Base-by-base conservation (phyloP, 2,329 filamentous ascomycete species). In the Cladosporium sphaerospermum region DNA sequence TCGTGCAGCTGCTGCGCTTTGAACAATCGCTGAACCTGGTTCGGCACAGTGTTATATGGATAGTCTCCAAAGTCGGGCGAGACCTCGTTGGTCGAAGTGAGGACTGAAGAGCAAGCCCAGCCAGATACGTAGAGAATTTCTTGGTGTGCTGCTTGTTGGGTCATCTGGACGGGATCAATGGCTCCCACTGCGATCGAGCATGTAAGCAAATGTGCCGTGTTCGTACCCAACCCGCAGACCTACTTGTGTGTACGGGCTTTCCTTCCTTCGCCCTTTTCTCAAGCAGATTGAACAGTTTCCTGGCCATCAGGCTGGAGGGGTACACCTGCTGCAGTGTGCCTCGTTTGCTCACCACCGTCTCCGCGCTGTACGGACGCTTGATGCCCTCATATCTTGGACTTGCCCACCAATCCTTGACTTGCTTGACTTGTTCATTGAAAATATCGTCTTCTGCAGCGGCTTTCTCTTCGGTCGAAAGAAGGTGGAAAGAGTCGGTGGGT, bases 81-180 rank as follows among this genome's bases (percentile, higher is more conserved):
- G 28, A 99, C 93, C 70, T 99, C 93, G 74, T 99, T 97, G 36
- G 93, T 97, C 9, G 84, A 85, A 3, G 92, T 97, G 43, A 99
- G 77, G 16, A 96, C 82, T 0, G 90, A 92, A 0, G 92, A 97
- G 73, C 93, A 97, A 4, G 93, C 93, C 93, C 93, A 99, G 57
- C 93, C 93, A 0, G 91, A 96, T 58, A 99, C 79, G 72, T 99
- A 99, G 43, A 99, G 80, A 14, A 96, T 88, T 70, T 99, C 92
- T 69, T 97, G 93, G 73, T 97, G 88, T 5, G 88, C 82, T 13
- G 93, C 93, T 75, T 97, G 93, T 71, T 99, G 93, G 45, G 93
- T 96, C 93, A 99, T 97, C 74, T 99, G 93, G 9, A 97, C 84
- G n/a, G 93, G 93, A 67, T 99, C 93, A 72, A 99, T 95, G 56